Conservation (phyloP, 192 early-diverging fungal genomes). For the Coemansia sp. region DNA sequence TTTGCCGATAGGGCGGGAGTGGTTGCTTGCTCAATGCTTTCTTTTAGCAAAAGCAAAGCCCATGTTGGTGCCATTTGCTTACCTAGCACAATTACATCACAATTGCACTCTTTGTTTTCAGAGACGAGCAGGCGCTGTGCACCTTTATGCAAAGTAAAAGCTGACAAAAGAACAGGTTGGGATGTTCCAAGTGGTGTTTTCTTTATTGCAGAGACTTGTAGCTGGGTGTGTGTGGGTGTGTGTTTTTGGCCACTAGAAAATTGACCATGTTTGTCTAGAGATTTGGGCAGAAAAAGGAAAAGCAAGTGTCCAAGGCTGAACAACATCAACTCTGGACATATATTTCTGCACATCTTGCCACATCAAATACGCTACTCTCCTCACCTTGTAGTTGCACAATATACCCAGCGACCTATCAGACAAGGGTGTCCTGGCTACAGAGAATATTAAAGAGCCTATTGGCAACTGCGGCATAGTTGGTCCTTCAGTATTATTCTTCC, state of each 20-base stretch:
- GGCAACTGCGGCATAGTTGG: neutral
- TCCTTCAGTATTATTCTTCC: too few relatives aligned
- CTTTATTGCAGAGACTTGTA: neutral
- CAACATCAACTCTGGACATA: neutral
- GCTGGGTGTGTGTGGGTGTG: neutral
- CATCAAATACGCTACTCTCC: neutral
- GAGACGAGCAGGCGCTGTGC: neutral
- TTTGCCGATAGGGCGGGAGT: too few relatives aligned
- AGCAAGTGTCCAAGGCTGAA: neutral
- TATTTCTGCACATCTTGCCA: neutral
- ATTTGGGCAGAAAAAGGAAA: neutral
- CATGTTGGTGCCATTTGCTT: too few relatives aligned
- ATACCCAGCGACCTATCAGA: neutral
- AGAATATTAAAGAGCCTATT: neutral
- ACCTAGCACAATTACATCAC: too few relatives aligned
- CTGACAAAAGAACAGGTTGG: neutral
- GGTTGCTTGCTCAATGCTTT: too few relatives aligned
- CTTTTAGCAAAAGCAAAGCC: too few relatives aligned
- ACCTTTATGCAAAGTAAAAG: neutral
- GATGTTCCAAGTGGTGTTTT: neutral
- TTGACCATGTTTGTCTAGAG: neutral
- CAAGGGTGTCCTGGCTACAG: neutral
- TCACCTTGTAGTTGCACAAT: neutral
- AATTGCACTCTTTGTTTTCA: neutral
- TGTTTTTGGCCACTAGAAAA: neutral